Conservation (phyloP, 176 grass and related monocot species). For the Carex cristatella region DNA sequence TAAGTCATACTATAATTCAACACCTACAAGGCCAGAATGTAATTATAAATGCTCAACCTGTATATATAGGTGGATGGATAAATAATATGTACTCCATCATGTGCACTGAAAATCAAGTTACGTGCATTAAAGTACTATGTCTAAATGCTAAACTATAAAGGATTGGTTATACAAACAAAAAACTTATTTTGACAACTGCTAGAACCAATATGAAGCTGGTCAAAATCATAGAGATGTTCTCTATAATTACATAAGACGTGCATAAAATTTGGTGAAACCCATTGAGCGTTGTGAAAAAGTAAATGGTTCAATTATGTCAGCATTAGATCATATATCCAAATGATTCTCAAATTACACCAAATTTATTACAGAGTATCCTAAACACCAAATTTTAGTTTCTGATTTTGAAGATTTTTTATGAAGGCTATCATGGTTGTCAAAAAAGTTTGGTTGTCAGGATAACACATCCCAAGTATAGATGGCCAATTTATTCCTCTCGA, state of each 20-base stretch:
- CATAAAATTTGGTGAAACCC: not conserved
- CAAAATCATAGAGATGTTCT: not conserved
- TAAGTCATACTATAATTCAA: not conserved
- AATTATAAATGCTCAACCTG: not conserved
- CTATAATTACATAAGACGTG: not conserved
- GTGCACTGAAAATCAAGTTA: not conserved
- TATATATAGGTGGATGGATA: not conserved
- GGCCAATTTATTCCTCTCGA: conserved; percentile 3
- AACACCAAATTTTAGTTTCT: not conserved
- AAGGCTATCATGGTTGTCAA: not conserved
- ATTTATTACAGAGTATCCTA: not conserved
- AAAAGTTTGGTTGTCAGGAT: not conserved
- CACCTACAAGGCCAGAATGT: not conserved
- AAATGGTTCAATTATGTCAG: not conserved
- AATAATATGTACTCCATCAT: not conserved
- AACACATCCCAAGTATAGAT: not conserved
- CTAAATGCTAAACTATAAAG: not conserved
- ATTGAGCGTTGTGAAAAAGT: not conserved
- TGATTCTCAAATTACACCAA: not conserved
- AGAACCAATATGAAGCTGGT: not conserved
- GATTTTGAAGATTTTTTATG: not conserved
- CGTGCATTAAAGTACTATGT: not conserved
- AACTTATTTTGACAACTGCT: not conserved
- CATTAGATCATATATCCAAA: not conserved
- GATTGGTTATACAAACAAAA: not conserved